Conservation (phyloP, 78 protist species). For the Emiliania huxleyi region DNA sequence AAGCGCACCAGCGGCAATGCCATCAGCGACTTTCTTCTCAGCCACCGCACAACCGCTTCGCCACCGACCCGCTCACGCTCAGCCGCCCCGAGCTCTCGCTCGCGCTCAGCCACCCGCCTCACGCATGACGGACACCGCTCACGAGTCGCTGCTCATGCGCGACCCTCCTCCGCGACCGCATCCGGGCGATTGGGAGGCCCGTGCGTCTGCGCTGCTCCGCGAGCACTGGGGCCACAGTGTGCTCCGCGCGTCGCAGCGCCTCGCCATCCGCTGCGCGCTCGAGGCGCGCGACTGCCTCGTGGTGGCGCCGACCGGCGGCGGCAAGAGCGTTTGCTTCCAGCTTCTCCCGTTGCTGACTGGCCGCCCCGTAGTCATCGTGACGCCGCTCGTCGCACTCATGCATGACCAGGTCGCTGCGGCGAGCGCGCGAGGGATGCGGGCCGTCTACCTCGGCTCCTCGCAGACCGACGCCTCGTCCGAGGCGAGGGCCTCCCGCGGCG, state of each 20-base stretch:
- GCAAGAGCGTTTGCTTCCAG: conserved; percentile 91
- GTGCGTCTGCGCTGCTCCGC: not conserved
- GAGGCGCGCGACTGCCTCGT: not conserved
- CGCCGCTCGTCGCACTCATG: not conserved
- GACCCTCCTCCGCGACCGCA: no score
- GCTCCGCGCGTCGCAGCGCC: not conserved
- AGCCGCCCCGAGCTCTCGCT: no score
- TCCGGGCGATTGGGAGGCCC: not conserved
- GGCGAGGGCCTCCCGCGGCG: not conserved
- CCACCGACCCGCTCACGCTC: no score
- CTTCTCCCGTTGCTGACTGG: conserved; percentile 77
- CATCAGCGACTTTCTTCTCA: no score
- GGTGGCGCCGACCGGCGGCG: conserved; percentile 75
- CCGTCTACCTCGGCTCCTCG: not conserved
- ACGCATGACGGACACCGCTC: no score
- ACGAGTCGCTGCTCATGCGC: no score
- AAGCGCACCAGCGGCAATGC: no score
- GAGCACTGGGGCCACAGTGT: not conserved
- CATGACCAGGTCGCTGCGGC: conserved; percentile 1
- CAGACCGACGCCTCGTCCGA: not conserved
- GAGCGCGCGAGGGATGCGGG: not conserved
- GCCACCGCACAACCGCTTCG: no score
- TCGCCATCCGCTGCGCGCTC: not conserved
- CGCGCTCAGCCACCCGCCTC: no score
- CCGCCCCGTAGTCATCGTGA: conserved; percentile 43